Evolutionary conservation across 2,329 filamentous ascomycete species (phyloP).

Genomic region (Colletotrichum sp.): DNA sequence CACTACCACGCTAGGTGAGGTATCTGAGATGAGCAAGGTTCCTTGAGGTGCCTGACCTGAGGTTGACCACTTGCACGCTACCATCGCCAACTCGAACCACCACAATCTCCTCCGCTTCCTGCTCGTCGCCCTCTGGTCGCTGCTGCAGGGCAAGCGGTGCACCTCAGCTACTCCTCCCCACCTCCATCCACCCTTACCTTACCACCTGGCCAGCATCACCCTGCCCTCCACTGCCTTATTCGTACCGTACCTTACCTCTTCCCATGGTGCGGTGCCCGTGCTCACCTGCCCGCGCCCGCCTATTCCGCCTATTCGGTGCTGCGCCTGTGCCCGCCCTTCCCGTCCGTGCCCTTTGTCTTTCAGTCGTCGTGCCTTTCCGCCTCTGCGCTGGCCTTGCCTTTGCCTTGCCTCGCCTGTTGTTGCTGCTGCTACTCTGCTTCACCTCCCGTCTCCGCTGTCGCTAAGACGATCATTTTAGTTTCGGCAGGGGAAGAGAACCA

Average conservation of each 20-base stretch:
- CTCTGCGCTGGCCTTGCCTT: background rate
- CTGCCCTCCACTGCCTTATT: background rate
- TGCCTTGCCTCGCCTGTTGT: background rate
- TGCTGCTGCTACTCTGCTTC: background rate
- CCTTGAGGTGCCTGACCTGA: background rate
- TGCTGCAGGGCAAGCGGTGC: background rate
- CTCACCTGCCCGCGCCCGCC: background rate
- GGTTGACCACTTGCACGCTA: background rate
- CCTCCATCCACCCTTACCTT: background rate
- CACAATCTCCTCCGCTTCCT: background rate
- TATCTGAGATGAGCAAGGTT: background rate
- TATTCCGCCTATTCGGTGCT: background rate
- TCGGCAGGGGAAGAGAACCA: conserved; percentile 20
- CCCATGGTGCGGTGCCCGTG: background rate
- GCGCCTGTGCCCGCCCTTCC: background rate
- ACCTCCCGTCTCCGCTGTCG: conserved; percentile 9
- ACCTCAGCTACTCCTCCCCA: background rate
- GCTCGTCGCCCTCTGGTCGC: background rate
- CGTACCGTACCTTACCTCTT: background rate
- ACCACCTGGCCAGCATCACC: background rate
- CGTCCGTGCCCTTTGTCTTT: background rate
- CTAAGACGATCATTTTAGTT: conserved; percentile 20
- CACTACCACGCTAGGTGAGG: background rate
- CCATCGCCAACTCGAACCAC: background rate
- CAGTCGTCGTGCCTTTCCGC: background rate